Conservation (phyloP, 2,329 filamentous ascomycete species). For the Aureobasidium sp. region DNA sequence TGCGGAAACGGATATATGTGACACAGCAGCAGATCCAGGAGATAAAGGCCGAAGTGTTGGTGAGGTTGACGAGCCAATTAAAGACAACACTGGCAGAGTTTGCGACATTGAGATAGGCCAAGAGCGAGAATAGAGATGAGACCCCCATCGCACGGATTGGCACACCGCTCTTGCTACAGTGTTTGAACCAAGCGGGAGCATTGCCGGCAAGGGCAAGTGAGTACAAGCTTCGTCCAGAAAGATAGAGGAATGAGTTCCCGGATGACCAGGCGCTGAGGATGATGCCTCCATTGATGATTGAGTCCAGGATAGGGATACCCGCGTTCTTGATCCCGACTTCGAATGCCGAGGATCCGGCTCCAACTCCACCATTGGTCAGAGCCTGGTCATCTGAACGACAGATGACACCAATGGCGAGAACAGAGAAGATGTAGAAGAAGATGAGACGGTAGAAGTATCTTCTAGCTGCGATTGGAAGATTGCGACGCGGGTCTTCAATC, state of each 20-base stretch:
- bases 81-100: constrained; percentile 46
- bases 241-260: constrained; percentile 47
- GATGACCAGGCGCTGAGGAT: constrained; percentile 55
- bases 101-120: constrained; percentile 45
- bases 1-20: constrained; percentile 54
- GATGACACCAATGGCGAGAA: constrained; percentile 55
- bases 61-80: constrained; percentile 65
- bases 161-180: constrained; percentile 54
- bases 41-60: constrained; percentile 50
- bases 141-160: constrained; percentile 43
- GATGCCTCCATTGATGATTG: constrained; percentile 61
- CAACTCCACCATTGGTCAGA: constrained; percentile 47
- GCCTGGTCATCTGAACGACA: constrained; percentile 47
- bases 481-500: constrained; percentile 51
- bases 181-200: constrained; percentile 54
- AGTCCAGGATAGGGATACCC: constrained; percentile 51
- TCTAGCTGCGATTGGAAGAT: constrained; percentile 53
- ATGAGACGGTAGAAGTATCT: constrained; percentile 57
- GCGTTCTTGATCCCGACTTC: constrained; percentile 45
- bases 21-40: constrained; percentile 50
- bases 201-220: constrained; percentile 55
- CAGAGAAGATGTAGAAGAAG: constrained; percentile 53
- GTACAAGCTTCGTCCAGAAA: constrained; percentile 45
- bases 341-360: constrained; percentile 47
- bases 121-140: constrained; percentile 38